Evolutionary conservation across 768 basidiomycete species (phyloP).

Genomic region (Cystoderma amianthinum): DNA sequence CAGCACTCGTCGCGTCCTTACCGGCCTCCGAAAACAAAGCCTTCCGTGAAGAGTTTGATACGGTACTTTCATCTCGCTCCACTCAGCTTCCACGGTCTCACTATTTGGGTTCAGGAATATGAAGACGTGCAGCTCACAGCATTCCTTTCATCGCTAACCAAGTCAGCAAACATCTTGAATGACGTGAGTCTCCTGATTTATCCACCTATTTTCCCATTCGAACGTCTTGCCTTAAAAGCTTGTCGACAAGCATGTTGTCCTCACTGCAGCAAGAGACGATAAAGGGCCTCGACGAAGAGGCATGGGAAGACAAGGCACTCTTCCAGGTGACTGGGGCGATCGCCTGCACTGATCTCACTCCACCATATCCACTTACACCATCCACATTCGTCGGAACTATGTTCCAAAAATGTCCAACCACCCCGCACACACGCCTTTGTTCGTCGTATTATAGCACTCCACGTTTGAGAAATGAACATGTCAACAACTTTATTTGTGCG

Average conservation of each 20-base stretch:
- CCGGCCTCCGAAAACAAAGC: constrained; percentile 79
- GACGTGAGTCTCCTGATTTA: constrained; percentile 54
- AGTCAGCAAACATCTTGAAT: constrained; percentile 81
- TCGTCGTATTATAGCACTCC: too few relatives aligned
- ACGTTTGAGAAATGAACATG: too few relatives aligned
- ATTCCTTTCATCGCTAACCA: constrained; percentile 83
- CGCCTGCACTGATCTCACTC: constrained; percentile 34
- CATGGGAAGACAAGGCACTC: constrained; percentile 33
- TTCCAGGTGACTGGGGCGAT: constrained; percentile 45
- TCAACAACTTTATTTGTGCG: too few relatives aligned
- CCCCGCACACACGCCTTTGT: too few relatives aligned
- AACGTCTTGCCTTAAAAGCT: constrained; percentile 32
- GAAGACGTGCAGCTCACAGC: constrained; percentile 92
- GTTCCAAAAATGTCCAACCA: too few relatives aligned
- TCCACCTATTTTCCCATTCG: constrained; percentile 1
- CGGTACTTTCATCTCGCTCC: constrained; percentile 35
- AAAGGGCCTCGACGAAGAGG: constrained; percentile 46
- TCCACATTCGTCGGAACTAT: not conserved
- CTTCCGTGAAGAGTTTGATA: constrained; percentile 87
- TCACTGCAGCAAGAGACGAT: constrained; percentile 50
- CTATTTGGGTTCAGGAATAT: constrained; percentile 64
- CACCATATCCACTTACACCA: not conserved
- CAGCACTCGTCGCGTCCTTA: constrained; percentile 81
- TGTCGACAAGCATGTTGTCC: constrained; percentile 73
- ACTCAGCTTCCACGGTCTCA: not conserved